Base-by-base conservation (phyloP, 2,329 filamentous ascomycete species). In the Monosporascus sp. region DNA sequence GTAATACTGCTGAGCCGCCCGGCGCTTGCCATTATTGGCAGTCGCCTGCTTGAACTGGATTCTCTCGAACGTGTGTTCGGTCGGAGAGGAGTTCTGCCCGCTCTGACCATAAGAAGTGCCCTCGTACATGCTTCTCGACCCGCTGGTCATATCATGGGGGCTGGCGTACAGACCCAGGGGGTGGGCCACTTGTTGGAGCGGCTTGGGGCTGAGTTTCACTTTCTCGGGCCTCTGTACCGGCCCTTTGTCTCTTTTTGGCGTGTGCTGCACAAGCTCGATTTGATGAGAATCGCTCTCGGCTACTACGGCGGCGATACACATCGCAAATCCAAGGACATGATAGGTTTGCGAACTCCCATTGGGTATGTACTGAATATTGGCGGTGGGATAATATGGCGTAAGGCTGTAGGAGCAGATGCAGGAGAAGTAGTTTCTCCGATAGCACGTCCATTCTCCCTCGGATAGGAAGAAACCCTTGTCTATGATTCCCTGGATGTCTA, bases 21-120 rank as follows among this genome's bases (percentile, higher is more conserved):
- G 80, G 60, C 92, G 81, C 69, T 96, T 96, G 47, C 91, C 91
- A 60, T 97, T 97, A 73, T 96, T 97, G 24, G 90, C 90, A 0
- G 91, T 96, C 1, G 92, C 91, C 59, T 90, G 89, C 69, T 96
- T 95, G 79, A 96, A 97, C 63, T 96, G 91, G 49, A 96, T 94
- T 11, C 92, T 85, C 66, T 96, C 91, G 66, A 95, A 97, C 0
- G 79, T 83, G 57, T 83, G 78, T 59, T 84, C 81, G 6, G 73
- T 79, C 5, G 77, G 74, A 17, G 72, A 71, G 0, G 70, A 65
- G 47, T 66, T 63, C 54, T 71, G 68, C 47, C 52, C 60, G 52
- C 47, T 65, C 58, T 59, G 74, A 70, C 36, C 68, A 65, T 62
- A 76, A 73, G 42, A 27, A 27, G 50, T 65, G 11, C 59, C 53